Evolutionary conservation across 192 early-diverging fungal genomes (phyloP).

Genomic region (Coemansia furcata): DNA sequence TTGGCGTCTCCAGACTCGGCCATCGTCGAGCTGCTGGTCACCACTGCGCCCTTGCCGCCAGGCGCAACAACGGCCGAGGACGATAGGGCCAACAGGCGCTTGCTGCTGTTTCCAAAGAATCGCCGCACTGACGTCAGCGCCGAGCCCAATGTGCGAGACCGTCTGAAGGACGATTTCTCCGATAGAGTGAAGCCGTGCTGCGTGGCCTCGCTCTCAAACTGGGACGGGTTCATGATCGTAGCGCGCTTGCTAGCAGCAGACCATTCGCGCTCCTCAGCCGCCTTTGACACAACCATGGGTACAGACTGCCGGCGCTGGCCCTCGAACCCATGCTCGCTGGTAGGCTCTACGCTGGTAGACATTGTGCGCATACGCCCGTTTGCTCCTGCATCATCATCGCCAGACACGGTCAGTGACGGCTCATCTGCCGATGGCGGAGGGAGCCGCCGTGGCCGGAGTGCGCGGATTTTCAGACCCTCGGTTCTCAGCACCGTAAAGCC

Average conservation of each 20-base stretch:
- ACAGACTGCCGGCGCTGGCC: constrained; percentile 47
- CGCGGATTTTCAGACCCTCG: constrained; percentile 50
- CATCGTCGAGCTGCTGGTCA: constrained; percentile 30
- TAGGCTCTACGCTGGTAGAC: constrained; percentile 28
- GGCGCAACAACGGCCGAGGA: neutral
- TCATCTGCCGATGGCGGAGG: neutral
- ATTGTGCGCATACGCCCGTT: constrained; percentile 33
- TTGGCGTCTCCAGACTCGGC: constrained; percentile 11
- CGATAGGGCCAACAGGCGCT: constrained; percentile 44
- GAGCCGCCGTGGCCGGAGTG: constrained; percentile 39
- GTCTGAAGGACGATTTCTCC: constrained; percentile 29
- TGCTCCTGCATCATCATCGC: neutral
- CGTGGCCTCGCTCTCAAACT: constrained; percentile 19
- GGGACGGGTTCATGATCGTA: constrained; percentile 41
- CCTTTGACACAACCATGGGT: constrained; percentile 23
- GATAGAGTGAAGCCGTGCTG: constrained; percentile 22
- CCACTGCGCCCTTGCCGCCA: constrained; percentile 12
- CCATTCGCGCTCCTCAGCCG: constrained; percentile 24
- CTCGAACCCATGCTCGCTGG: constrained; percentile 10
- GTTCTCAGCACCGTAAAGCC: constrained; percentile 51
- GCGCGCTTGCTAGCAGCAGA: constrained; percentile 38
- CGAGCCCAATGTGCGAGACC: constrained; percentile 37
- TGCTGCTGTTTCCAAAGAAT: constrained; percentile 36
- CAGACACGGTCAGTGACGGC: neutral
- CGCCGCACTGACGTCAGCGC: constrained; percentile 50